Evolutionary conservation across 108 stramenopile species (phyloP).

Genomic region (Nitzschia palea): DNA sequence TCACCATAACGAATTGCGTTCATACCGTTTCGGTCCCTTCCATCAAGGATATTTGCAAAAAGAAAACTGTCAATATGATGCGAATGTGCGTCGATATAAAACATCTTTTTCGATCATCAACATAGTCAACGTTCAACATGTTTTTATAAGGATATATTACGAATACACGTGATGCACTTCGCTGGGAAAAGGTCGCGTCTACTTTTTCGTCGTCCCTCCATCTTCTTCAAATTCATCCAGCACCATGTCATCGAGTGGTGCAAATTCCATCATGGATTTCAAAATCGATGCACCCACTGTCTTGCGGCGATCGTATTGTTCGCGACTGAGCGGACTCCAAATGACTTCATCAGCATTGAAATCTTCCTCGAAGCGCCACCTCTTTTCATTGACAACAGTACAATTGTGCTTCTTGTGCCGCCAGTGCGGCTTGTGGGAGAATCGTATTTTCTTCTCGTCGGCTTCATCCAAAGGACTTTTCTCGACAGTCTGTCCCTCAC

Average conservation of each 20-base stretch:
- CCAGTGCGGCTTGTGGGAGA: constrained; percentile 17
- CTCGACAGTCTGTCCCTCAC: neutral
- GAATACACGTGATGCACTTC: too few species aligned
- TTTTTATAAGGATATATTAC: too few species aligned
- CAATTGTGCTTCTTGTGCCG: constrained; percentile 23
- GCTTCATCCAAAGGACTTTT: neutral
- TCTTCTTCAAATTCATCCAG: constrained; percentile 10
- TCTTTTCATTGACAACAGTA: constrained; percentile 13
- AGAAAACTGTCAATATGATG: too few species aligned
- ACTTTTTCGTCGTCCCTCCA: neutral
- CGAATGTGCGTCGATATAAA: too few species aligned
- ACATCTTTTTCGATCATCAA: too few species aligned
- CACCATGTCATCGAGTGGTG: constrained; percentile 11
- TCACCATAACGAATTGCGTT: too few species aligned
- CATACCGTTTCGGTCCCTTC: too few species aligned
- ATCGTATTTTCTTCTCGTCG: constrained; percentile 9
- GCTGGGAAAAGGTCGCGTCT: neutral
- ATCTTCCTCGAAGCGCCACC: constrained; percentile 8
- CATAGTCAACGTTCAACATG: too few species aligned
- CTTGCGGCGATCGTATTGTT: constrained; percentile 17
- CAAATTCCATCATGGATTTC: constrained; percentile 1
- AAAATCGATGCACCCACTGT: constrained; percentile 11
- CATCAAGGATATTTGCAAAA: too few species aligned
- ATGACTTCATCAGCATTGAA: constrained; percentile 22
- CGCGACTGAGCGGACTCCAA: constrained; percentile 17